These are phyloP conservation scores for Trametes meyenii DNA, from an alignment of 768 basidiomycete genomes.

Conservation along the genomic window DNA sequence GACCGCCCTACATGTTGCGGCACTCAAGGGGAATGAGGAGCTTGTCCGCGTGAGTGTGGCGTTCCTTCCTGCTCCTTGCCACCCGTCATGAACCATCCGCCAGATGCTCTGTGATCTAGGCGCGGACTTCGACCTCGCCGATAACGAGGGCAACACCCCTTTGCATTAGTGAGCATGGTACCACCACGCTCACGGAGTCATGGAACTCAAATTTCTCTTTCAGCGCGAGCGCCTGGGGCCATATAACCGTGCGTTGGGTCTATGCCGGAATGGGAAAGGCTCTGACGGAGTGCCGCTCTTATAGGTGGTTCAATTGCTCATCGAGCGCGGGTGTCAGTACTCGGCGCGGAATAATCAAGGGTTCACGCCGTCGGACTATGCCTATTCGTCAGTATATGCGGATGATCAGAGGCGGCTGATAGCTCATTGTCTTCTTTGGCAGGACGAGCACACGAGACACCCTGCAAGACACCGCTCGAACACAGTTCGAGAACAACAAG, in stretches of 20 bases:
- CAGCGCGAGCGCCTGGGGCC: conserved; percentile 89
- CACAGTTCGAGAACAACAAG: conserved; percentile 80
- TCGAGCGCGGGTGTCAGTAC: conserved; percentile 87
- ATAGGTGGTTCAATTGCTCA: conserved; percentile 81
- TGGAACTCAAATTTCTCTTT: conserved; percentile 18
- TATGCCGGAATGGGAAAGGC: conserved; percentile 22
- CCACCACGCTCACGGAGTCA: conserved; percentile 9
- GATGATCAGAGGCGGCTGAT: not conserved
- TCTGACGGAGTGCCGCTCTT: conserved; percentile 20
- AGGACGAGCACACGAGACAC: conserved; percentile 79
- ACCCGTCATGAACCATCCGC: conserved; percentile 22
- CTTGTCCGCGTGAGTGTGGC: conserved; percentile 71
- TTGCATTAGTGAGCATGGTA: conserved; percentile 78
- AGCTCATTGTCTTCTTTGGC: conserved; percentile 16
- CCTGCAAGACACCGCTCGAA: conserved; percentile 77
- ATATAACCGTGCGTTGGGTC: conserved; percentile 62
- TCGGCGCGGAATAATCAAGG: conserved; percentile 86
- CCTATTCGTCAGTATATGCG: conserved; percentile 70
- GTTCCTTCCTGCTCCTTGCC: conserved; percentile 15
- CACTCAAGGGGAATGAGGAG: conserved; percentile 87
- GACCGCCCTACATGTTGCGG: conserved; percentile 87
- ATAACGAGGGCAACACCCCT: conserved; percentile 90
- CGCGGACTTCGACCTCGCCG: conserved; percentile 87
- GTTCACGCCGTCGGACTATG: conserved; percentile 91
- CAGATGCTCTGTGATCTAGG: conserved; percentile 88